A percentile compares a stretch with the other conserved stretches of the same genome.
These are phyloP conservation scores for Coccomyxa sp. DNA, from an alignment of 139 green algal species.

Conservation along the genomic window DNA sequence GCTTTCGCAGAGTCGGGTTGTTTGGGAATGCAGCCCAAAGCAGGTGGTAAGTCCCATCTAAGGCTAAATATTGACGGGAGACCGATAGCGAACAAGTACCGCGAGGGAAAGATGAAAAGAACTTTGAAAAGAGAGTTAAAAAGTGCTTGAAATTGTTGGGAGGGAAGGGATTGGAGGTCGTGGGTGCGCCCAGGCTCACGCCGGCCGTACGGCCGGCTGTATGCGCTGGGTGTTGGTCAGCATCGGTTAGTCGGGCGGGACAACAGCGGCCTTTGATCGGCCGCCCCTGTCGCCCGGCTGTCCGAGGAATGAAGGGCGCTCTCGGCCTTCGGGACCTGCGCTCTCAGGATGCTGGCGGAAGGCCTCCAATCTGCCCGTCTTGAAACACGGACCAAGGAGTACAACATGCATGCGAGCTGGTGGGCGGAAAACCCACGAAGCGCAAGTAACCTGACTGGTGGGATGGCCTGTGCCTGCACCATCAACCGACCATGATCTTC, in stretches of 20 bases:
- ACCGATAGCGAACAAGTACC: conserved; percentile 96
- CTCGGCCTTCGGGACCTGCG: conserved; percentile 62
- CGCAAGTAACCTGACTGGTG: conserved; percentile 86
- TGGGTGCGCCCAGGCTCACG: conserved; percentile 68
- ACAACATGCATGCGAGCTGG: conserved; percentile 89
- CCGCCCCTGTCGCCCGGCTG: conserved; percentile 47
- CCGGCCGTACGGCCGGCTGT: conserved; percentile 55
- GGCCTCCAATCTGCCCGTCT: conserved; percentile 78
- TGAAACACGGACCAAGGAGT: conserved; percentile 98
- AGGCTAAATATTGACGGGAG: conserved; percentile 90
- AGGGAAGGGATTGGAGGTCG: conserved; percentile 78
- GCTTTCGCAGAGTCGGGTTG: conserved; percentile 72
- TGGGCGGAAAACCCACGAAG: conserved; percentile 86
- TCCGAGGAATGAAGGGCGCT: conserved; percentile 68
- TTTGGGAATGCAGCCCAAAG: conserved; percentile 91
- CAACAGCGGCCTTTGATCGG: conserved; percentile 52
- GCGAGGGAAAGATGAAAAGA: conserved; percentile 96
- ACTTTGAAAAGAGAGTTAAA: conserved; percentile 97
- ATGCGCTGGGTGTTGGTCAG: conserved; percentile 73
- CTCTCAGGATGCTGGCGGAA: conserved; percentile 80
- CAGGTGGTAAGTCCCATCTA: conserved; percentile 91
- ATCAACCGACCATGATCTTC: conserved; percentile 86
- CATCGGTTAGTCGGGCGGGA: conserved; percentile 71
- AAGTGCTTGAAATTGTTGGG: conserved; percentile 94
- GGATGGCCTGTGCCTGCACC: conserved; percentile 66